Percentiles rank a stretch among this genome's conserved stretches.
phyloP scores from a whole-genome alignment of 805 yeast genomes.

The Candida succiphila region DNA sequence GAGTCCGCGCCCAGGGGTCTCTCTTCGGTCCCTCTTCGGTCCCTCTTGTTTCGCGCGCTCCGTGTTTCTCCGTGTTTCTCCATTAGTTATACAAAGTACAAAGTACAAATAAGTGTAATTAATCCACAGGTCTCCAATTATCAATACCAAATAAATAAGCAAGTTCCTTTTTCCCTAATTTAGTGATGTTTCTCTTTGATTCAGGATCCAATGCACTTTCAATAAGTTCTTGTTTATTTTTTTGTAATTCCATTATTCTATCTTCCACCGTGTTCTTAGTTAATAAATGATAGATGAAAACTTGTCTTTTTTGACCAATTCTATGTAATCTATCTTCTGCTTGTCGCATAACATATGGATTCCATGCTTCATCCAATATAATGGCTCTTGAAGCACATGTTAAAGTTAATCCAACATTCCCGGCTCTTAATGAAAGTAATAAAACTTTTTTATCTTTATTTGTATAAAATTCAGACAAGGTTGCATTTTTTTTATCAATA shows the following conservation, averaged over 20 bases:
- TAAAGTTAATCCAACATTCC: conserved; percentile 89
- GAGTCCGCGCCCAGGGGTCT: no score
- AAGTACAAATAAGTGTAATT: no score
- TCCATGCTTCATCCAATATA: conserved; percentile 95
- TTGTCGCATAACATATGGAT: conserved; percentile 94
- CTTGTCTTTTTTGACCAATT: conserved; percentile 80
- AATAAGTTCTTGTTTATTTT: conserved; percentile 66
- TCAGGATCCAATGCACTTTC: conserved; percentile 77
- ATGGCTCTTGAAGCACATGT: conserved; percentile 93
- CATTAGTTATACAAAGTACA: no score
- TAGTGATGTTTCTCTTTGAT: conserved; percentile 53
- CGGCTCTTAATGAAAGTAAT: conserved; percentile 80
- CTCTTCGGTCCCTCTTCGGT: no score
- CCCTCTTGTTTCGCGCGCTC: no score
- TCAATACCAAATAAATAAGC: conserved; percentile 61
- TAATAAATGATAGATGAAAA: conserved; percentile 64
- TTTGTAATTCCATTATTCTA: conserved; percentile 74
- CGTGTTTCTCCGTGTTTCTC: no score
- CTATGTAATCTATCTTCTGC: conserved; percentile 95
- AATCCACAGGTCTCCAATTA: conserved; percentile 9
- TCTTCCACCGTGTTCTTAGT: conserved; percentile 76
- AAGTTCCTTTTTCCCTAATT: conserved; percentile 58
- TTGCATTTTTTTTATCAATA: conserved; percentile 51
- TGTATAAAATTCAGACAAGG: conserved; percentile 54
- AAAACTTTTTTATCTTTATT: conserved; percentile 45